These are phyloP conservation scores for Penicillium riverlandense DNA, from an alignment of 495 filamentous ascomycete genomes.

Conservation along the genomic window DNA sequence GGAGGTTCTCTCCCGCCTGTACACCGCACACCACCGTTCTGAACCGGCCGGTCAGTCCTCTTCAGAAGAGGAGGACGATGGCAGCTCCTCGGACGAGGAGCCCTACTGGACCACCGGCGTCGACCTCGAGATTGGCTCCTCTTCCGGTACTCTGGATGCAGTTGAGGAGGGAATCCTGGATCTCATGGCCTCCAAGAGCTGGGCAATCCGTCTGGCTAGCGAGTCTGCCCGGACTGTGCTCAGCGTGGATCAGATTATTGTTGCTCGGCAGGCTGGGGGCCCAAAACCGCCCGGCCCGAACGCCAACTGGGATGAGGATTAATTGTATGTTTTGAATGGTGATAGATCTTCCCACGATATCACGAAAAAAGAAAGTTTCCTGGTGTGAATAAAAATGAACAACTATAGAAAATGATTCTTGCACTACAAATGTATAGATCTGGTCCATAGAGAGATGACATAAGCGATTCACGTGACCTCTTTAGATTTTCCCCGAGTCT, in stretches of 20 bases:
- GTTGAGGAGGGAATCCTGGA: constrained; percentile 89
- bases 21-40: constrained; percentile 77
- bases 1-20: constrained; percentile 83
- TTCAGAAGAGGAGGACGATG: constrained; percentile 29
- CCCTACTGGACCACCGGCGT: constrained; percentile 86
- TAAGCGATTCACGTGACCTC: constrained; percentile 24
- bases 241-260: constrained; percentile 98
- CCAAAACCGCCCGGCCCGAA: constrained; percentile 94
- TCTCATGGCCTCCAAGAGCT: constrained; percentile 82
- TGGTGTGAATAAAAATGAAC: constrained; percentile 18
- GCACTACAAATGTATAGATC: not conserved
- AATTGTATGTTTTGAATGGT: constrained; percentile 23
- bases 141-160: constrained; percentile 76
- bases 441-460: not conserved
- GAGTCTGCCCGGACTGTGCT: constrained; percentile 91
- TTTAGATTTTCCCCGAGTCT: constrained; percentile 34
- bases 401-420: not conserved
- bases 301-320: constrained; percentile 98
- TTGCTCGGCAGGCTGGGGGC: constrained; percentile 92
- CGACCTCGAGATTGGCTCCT: constrained; percentile 82
- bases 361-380: constrained; percentile 15
- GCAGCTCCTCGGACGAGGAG: constrained; percentile 40
- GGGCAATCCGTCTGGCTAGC: constrained; percentile 94
- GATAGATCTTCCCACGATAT: constrained; percentile 25
- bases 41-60: constrained; percentile 8